Conservation (phyloP, 495 filamentous ascomycete genomes). For the Cenococcum geophilum region DNA sequence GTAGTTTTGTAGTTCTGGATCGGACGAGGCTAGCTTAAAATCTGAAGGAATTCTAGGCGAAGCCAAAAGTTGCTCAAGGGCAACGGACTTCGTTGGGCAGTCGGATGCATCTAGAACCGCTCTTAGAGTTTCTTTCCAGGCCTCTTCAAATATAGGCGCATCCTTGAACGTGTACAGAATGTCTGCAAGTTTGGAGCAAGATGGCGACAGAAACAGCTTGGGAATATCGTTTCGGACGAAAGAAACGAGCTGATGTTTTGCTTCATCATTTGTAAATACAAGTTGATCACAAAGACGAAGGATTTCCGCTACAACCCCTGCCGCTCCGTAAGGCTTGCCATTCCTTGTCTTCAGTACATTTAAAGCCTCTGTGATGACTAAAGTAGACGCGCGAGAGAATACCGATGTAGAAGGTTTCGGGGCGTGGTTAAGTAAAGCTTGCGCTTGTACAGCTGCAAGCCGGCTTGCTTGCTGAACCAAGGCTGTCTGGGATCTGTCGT, state of each 20-base stretch:
- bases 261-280: slow-evolving; percentile 29
- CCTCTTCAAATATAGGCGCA: slow-evolving; percentile 22
- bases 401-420: slow-evolving; percentile 31
- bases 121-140: slow-evolving; percentile 32
- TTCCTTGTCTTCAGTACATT: slow-evolving; percentile 53
- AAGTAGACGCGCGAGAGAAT: slow-evolving; percentile 23
- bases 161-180: slow-evolving; percentile 32
- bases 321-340: slow-evolving; percentile 78
- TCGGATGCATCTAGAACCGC: slow-evolving; percentile 28
- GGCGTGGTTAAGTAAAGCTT: slow-evolving; percentile 1
- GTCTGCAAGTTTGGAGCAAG: slow-evolving; percentile 39
- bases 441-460: slow-evolving; percentile 14
- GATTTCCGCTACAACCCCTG: slow-evolving; percentile 53
- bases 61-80: slow-evolving; percentile 35
- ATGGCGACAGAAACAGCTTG: slow-evolving; percentile 50
- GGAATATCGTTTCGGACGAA: slow-evolving; percentile 48
- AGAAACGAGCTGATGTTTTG: slow-evolving; percentile 29
- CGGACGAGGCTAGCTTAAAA: slow-evolving; percentile 19
- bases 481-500: slow-evolving; percentile 59
- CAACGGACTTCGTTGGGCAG: slow-evolving; percentile 28
- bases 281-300: slow-evolving; percentile 30
- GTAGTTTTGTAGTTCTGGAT: slow-evolving; percentile 34
- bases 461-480: slow-evolving; percentile 36
- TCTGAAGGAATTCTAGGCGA: slow-evolving; percentile 25
- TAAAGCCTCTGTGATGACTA: slow-evolving; percentile 48